Percentiles rank a stretch among this genome's conserved stretches.
Evolutionary conservation across 2,329 filamentous ascomycete genomes (phyloP).

Genomic region (Capronia epimyces): DNA sequence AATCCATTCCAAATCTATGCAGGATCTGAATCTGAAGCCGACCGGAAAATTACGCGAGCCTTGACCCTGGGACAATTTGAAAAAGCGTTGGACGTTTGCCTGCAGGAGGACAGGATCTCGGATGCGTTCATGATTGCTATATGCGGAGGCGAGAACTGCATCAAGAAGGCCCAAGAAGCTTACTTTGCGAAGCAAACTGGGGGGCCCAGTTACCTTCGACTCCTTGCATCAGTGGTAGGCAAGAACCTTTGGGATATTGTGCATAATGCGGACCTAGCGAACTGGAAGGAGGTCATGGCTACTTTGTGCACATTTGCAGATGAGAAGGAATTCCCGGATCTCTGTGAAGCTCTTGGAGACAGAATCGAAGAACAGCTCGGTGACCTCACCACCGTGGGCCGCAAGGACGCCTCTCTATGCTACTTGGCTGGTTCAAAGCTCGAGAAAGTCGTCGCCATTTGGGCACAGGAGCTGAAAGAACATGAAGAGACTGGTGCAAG

Average conservation of each 20-base stretch:
- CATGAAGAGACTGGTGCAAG: conserved; percentile 69
- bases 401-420: conserved; percentile 93
- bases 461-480: conserved; percentile 84
- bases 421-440: conserved; percentile 93
- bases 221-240: conserved; percentile 83
- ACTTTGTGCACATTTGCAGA: conserved; percentile 93
- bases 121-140: conserved; percentile 98
- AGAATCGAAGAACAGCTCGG: conserved; percentile 67
- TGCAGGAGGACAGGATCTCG: conserved; percentile 83
- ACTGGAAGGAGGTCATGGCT: conserved; percentile 98
- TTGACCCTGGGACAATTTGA: conserved; percentile 88
- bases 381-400: conserved; percentile 49
- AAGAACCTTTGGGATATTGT: conserved; percentile 99
- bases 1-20: conserved; percentile 88
- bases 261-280: conserved; percentile 83
- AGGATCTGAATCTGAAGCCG: conserved; percentile 74
- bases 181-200: conserved; percentile 80
- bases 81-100: conserved; percentile 78
- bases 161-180: conserved; percentile 86
- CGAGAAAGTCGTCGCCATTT: conserved; percentile 93
- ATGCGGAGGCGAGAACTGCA: conserved; percentile 85
- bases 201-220: conserved; percentile 83
- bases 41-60: conserved; percentile 80
- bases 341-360: conserved; percentile 92
- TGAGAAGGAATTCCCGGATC: conserved; percentile 82